Base-by-base conservation (phyloP, 257 asterid species). In the Solanum clarkiae region DNA sequence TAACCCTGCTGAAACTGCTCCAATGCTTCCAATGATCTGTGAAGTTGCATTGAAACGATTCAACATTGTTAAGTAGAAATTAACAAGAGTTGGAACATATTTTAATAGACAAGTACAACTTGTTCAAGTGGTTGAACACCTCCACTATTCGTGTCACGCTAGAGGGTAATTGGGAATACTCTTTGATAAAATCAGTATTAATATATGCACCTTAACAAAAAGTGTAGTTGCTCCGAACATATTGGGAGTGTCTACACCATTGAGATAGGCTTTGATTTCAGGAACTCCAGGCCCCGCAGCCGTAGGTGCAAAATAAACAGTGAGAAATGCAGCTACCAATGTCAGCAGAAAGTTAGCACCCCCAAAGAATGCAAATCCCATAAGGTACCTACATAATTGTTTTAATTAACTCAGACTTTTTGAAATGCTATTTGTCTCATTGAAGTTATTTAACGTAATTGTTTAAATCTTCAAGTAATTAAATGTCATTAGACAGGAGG, bases 261-360 rank as follows among this genome's bases (percentile, higher is more conserved):
- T 95, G 14, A 95, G 94, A 91, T 94, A 95, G 75, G 99, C 99
- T 88, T 95, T 95, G 72, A 94, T 95, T 90, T 94, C 97, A 60
- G 98, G 97, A 86, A 94, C 93, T 84, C 99, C 99, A 49, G 99
- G 98, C 62, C 99, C 99, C 26, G 99, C 97, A 57, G 99, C 99
- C 10, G 95, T 94, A 22, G 99, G 99, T 80, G 99, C 99, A 74
- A 94, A 95, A 69, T 88, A 92, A 26, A 94, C 95, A 74, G 95
- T 90, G 47, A 95, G 94, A 65, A 92, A 83, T 8, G 99, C 89
- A 72, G 99, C 97, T 10, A 92, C 92, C 84, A 89, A 77, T 2
- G 98, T 91, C 26, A 95, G 89, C 53, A 91, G 84, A 84, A 95
- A 89, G 87, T 95, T 95, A 15, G 84, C 88, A 57, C 89, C 92